A percentile compares a stretch with the other conserved stretches of the same genome.
phyloP scores from a whole-genome alignment of 2,329 filamentous ascomycete species.

The Trichoderma sp. region DNA sequence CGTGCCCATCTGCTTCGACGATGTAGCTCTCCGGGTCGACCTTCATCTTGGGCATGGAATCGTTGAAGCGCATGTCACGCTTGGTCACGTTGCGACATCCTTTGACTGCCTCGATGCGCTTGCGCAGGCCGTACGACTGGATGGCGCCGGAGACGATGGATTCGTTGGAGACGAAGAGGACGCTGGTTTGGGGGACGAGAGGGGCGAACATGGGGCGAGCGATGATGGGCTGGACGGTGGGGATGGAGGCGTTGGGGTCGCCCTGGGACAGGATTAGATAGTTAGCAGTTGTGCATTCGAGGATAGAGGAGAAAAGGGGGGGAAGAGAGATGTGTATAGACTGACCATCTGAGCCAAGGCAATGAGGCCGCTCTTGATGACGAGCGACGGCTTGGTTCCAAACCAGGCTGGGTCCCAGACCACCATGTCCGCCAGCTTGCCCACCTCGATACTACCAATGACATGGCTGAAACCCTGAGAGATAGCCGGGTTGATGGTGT shows the following conservation, averaged over 20 bases:
- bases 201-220: conserved; percentile 84
- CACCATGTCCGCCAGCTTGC: conserved; percentile 85
- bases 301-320: no score
- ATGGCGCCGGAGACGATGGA: conserved; percentile 66
- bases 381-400: conserved; percentile 75
- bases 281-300: not conserved
- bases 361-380: conserved; percentile 87
- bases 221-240: conserved; percentile 80
- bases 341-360: conserved; percentile 77
- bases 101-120: conserved; percentile 75
- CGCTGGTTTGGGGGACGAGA: conserved; percentile 65
- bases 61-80: conserved; percentile 87
- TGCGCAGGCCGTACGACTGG: conserved; percentile 69
- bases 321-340: conserved; percentile 6
- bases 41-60: conserved; percentile 77
- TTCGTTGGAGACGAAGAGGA: conserved; percentile 78
- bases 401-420: conserved; percentile 84
- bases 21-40: conserved; percentile 89
- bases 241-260: conserved; percentile 79
- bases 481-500: conserved; percentile 90
- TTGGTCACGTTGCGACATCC: conserved; percentile 74
- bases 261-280: conserved; percentile 48
- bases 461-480: conserved; percentile 87
- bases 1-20: conserved; percentile 78
- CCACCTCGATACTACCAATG: conserved; percentile 81